Conservation (phyloP, 257 asterid genomes). For the Solanum sitiens region DNA sequence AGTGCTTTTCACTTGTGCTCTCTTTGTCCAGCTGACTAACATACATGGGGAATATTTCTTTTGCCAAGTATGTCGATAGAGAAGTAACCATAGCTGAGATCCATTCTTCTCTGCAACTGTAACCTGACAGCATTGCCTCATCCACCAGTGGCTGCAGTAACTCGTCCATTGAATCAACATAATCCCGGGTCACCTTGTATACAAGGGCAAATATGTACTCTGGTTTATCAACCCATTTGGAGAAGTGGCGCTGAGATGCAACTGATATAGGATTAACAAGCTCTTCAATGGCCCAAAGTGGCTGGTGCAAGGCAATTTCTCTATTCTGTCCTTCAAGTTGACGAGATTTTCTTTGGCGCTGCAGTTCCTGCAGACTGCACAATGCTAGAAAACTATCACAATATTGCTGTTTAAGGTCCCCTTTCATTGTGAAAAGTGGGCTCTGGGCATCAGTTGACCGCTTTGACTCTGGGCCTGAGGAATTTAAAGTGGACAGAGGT, state of each 20-base stretch:
- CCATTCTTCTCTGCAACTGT: slow-evolving; percentile 99
- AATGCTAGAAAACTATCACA: slow-evolving; percentile 80
- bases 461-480: slow-evolving; percentile 36
- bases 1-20: slow-evolving; percentile 22
- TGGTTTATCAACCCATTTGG: slow-evolving; percentile 89
- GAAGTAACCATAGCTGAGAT: slow-evolving; percentile 80
- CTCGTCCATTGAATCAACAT: slow-evolving; percentile 93
- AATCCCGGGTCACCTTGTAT: slow-evolving; percentile 77
- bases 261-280: slow-evolving; percentile 83
- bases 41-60: slow-evolving; percentile 62
- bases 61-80: slow-evolving; percentile 65
- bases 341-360: slow-evolving; percentile 67
- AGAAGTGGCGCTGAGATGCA: slow-evolving; percentile 75
- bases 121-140: slow-evolving; percentile 87
- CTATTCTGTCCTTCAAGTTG: slow-evolving; percentile 64
- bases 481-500: slow-evolving; percentile 47
- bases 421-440: slow-evolving; percentile 76
- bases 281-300: slow-evolving; percentile 98
- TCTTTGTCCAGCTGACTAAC: slow-evolving; percentile 53
- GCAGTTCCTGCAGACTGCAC: slow-evolving; percentile 88
- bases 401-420: slow-evolving; percentile 71
- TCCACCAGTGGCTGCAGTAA: slow-evolving; percentile 88
- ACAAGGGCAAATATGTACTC: slow-evolving; percentile 86
- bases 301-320: slow-evolving; percentile 48
- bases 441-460: slow-evolving; percentile 42